These are phyloP conservation scores for Salicornia ramosissima DNA, from an alignment of 148 eudicot species.

Conservation along the genomic window DNA sequence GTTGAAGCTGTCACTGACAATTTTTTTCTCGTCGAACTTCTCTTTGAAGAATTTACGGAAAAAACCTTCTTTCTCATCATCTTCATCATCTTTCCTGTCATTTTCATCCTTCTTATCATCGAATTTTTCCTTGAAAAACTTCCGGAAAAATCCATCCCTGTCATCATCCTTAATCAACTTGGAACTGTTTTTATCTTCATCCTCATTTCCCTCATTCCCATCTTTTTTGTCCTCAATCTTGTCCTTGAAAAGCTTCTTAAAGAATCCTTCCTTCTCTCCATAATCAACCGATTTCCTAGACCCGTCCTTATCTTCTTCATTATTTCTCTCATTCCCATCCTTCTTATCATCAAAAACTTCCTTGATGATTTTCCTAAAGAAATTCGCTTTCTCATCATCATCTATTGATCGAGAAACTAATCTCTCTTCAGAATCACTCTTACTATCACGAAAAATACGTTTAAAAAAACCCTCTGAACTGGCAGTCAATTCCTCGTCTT, in stretches of 20 bases:
- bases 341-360: conserved; percentile 41
- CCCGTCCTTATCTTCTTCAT: conserved; percentile 31
- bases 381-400: conserved; percentile 61
- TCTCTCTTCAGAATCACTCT: conserved; percentile 68
- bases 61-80: conserved; percentile 83
- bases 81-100: conserved; percentile 47
- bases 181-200: conserved; percentile 36
- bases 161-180: conserved; percentile 41
- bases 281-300: conserved; percentile 33
- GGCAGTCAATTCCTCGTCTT: conserved; percentile 62
- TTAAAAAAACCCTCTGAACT: conserved; percentile 92
- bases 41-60: conserved; percentile 85
- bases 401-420: conserved; percentile 45
- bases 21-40: conserved; percentile 76
- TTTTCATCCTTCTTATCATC: conserved; percentile 43
- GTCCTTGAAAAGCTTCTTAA: conserved; percentile 71
- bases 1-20: conserved; percentile 35
- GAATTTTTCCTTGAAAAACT: conserved; percentile 40
- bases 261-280: conserved; percentile 53
- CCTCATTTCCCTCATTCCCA: conserved; percentile 48
- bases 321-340: conserved; percentile 30
- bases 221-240: conserved; percentile 80
- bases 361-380: conserved; percentile 43
- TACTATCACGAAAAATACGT: conserved; percentile 87
- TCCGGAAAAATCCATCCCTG: conserved; percentile 41